These are phyloP conservation scores for Gamarada debralockiae DNA, from an alignment of 495 filamentous ascomycete genomes.

Conservation along the genomic window DNA sequence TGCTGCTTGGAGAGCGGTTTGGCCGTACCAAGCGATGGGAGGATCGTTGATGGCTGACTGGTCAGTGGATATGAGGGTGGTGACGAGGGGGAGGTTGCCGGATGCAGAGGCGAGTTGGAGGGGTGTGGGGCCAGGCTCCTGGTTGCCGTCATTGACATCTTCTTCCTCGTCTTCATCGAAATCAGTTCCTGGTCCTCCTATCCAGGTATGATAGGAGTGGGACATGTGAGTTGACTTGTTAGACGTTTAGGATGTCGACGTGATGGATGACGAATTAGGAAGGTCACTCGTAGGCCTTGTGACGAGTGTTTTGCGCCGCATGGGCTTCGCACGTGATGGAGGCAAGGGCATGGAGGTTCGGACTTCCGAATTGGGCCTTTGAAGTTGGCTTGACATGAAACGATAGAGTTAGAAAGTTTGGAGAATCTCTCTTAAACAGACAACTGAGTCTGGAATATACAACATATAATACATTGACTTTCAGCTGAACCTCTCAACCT, in stretches of 20 bases:
- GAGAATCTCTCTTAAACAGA: no score
- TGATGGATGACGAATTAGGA: no score
- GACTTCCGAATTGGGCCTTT: no score
- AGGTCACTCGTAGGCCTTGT: no score
- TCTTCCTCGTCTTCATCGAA: background rate
- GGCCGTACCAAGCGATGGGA: slow-evolving; percentile 29
- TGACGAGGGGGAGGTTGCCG: slow-evolving; percentile 18
- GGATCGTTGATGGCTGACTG: slow-evolving; percentile 26
- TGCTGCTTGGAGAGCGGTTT: slow-evolving; percentile 33
- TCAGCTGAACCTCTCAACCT: background rate
- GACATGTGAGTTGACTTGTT: background rate
- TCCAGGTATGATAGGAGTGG: background rate
- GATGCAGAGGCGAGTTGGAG: slow-evolving; percentile 25
- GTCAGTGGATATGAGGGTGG: slow-evolving; percentile 15
- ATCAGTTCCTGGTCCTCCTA: background rate
- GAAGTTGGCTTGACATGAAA: no score
- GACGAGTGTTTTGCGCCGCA: no score
- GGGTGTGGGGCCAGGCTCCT: slow-evolving; percentile 11
- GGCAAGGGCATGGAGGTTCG: no score
- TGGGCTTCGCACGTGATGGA: no score
- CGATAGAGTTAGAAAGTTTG: no score
- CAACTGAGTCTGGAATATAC: no score
- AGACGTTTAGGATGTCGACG: background rate
- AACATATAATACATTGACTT: no score
- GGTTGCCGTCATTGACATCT: slow-evolving; percentile 12